These are phyloP conservation scores for Mortierella sp. DNA, from an alignment of 371 early-diverging fungal species.

Conservation along the genomic window DNA sequence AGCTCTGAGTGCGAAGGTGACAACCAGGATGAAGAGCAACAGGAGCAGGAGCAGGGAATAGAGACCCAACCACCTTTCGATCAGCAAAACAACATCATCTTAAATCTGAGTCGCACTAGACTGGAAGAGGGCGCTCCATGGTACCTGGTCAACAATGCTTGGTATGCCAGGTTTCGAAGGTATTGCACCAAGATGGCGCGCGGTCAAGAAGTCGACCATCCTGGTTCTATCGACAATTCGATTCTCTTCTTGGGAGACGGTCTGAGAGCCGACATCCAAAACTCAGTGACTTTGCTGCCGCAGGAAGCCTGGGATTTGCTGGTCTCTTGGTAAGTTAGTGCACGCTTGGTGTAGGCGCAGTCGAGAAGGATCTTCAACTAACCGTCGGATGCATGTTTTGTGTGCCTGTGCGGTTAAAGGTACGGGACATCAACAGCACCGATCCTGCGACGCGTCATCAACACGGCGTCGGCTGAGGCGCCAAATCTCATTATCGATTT, in stretches of 20 bases:
- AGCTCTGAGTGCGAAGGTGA: not conserved
- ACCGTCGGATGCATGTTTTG: not conserved
- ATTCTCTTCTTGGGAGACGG: conserved; percentile 16
- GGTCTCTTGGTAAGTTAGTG: conserved; percentile 34
- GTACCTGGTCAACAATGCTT: conserved; percentile 29
- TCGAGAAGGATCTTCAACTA: not conserved
- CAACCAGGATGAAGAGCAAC: conserved; percentile 5
- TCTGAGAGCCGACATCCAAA: conserved; percentile 7
- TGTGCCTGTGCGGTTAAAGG: conserved; percentile 5
- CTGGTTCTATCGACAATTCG: conserved; percentile 46
- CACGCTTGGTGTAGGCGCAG: not conserved
- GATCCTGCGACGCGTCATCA: conserved; percentile 39
- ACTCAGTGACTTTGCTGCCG: conserved; percentile 19
- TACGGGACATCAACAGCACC: conserved; percentile 42
- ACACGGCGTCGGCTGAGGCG: conserved; percentile 23
- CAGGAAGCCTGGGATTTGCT: conserved; percentile 48
- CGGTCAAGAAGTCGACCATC: not conserved
- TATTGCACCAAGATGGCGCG: conserved; percentile 24
- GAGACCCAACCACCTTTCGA: not conserved
- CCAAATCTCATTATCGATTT: conserved; percentile 42
- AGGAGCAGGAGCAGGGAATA: not conserved
- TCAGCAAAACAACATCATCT: conserved; percentile 15
- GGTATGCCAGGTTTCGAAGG: conserved; percentile 31
- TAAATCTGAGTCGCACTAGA: conserved; percentile 2
- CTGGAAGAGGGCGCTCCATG: conserved; percentile 38